Evolutionary conservation across 2,329 filamentous ascomycete genomes (phyloP), one percentile per base, ranked within the genome.

Genomic region (Tricladium varicosporioides): DNA sequence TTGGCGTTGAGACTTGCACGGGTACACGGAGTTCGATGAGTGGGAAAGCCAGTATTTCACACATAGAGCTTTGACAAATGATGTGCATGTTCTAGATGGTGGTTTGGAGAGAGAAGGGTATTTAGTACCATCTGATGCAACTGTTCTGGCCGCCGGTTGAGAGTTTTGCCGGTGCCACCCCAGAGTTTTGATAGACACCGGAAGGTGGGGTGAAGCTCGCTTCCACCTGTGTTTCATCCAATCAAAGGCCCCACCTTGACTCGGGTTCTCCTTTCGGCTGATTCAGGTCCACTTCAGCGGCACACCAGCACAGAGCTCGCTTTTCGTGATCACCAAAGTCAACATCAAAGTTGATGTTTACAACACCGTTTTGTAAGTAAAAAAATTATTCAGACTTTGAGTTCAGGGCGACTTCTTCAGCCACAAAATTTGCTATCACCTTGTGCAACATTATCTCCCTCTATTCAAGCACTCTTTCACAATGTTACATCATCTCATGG

Each of bases 401-500:
- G 31, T 51, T 42, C 47, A n/a, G n/a, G 47, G n/a, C 11, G n/a
- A 16, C 13, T 16, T 16, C n/a, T 15, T 15, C 18, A 16, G 15
- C 10, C 43, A 15, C 18, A 4, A 5, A 16, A 16, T 4, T 8
- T 19, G 48, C 36, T 51, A 48, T 13, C 45, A 46, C 40, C 31
- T 27, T 22, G 48, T 42, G 27, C 31, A 40, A 16, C 51, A 40
- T 16, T 44, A 22, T 7, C 42, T 50, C 22, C 22, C 43, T 40
- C 36, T 33, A 40, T 42, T 50, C 56, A 42, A 52, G 22, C 36
- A 27, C 16, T 5, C 36, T 48, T 27, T 45, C 43, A 81, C 72
- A 60, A 93, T 93, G 87, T 86, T 89, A 70, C 91, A 96, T 73
- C 90, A 95, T 76, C 80, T 96, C 71, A 94, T 96, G 89, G 85